Conservation (phyloP, 179 eudicot species). For the Silene vulgaris region DNA sequence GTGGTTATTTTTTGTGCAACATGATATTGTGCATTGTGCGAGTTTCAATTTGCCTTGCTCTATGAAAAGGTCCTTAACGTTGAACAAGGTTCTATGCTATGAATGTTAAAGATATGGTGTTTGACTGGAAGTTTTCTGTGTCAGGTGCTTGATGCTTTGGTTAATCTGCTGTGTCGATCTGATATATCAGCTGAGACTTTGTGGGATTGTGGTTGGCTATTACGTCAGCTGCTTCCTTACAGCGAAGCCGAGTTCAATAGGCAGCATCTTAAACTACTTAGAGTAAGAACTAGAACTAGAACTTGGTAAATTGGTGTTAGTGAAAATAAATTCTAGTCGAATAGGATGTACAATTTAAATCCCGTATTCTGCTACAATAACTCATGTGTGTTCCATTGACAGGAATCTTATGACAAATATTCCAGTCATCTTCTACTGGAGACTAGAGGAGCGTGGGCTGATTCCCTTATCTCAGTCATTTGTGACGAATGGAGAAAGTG, state of each 20-base stretch:
- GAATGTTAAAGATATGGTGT: neutral
- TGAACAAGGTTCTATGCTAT: neutral
- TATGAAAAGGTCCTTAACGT: neutral
- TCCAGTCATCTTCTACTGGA: constrained; percentile 49
- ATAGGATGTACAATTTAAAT: neutral
- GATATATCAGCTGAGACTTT: constrained; percentile 74
- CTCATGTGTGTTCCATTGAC: constrained; percentile 20
- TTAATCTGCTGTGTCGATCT: constrained; percentile 76
- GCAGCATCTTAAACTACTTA: constrained; percentile 57
- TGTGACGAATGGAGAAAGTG: constrained; percentile 92
- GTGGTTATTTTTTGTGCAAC: neutral
- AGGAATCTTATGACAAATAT: constrained; percentile 60
- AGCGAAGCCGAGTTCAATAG: constrained; percentile 66
- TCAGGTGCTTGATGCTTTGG: constrained; percentile 93
- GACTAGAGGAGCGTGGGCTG: constrained; percentile 74
- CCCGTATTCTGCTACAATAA: neutral
- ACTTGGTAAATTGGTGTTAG: neutral
- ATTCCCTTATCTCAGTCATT: constrained; percentile 56
- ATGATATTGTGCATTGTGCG: neutral
- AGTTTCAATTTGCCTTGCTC: neutral
- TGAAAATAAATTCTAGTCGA: neutral
- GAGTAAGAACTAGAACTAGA: constrained; percentile 39
- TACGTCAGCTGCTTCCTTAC: constrained; percentile 90
- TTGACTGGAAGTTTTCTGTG: constrained; percentile 19
- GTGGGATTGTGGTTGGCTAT: constrained; percentile 98